These are phyloP conservation scores for Jaltomata sinuosa DNA, from an alignment of 257 asterid genomes.

Conservation along the genomic window DNA sequence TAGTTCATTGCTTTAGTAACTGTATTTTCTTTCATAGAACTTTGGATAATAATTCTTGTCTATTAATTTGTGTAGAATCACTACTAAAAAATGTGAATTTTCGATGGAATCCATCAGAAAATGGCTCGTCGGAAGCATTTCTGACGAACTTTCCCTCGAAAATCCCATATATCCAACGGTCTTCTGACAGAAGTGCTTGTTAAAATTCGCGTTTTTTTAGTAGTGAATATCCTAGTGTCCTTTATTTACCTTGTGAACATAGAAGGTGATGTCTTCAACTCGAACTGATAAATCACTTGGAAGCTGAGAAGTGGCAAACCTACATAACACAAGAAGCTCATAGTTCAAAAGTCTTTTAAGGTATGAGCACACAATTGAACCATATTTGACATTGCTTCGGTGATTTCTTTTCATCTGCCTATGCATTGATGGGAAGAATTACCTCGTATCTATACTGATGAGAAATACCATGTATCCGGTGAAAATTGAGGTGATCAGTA, in stretches of 20 bases:
- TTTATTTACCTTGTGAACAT: constrained; percentile 64
- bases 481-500: background rate
- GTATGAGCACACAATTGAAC: background rate
- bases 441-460: too few relatives aligned
- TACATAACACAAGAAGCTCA: constrained; percentile 13
- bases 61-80: background rate
- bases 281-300: constrained; percentile 72
- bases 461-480: too few relatives aligned
- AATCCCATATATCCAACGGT: too few relatives aligned
- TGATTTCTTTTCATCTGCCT: background rate
- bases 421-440: background rate
- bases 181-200: too few relatives aligned
- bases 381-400: background rate
- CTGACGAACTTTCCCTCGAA: too few relatives aligned
- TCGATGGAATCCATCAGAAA: too few relatives aligned
- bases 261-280: constrained; percentile 65
- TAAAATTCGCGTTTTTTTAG: background rate
- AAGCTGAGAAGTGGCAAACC: constrained; percentile 58
- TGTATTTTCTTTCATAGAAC: background rate
- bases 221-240: background rate
- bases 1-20: background rate
- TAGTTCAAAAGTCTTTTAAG: background rate
- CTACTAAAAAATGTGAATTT: too few relatives aligned
- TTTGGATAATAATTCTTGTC: background rate
- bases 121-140: too few relatives aligned